Percentiles rank a stretch among this genome's conserved stretches.
Conservation (phyloP, 352 stramenopile genomes). For the Phytophthora tubulina region DNA sequence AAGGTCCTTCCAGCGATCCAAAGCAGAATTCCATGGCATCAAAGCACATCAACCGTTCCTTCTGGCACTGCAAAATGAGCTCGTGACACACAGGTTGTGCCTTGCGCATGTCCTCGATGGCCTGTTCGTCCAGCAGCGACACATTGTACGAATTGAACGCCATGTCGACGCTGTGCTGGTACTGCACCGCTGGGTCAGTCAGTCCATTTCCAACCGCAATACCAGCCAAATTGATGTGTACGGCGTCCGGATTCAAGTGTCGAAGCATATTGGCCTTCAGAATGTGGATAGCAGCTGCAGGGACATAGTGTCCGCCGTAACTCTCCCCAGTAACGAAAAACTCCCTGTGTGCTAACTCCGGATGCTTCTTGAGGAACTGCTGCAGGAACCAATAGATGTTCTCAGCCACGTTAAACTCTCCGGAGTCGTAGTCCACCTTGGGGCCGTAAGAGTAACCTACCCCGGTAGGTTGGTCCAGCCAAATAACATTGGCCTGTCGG, state of each 20-base stretch:
- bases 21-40: slow-evolving; percentile 72
- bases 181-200: slow-evolving; percentile 74
- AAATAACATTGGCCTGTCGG: slow-evolving; percentile 73
- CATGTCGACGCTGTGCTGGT: slow-evolving; percentile 77
- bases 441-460: slow-evolving; percentile 75
- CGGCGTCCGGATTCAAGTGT: slow-evolving; percentile 27
- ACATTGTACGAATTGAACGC: slow-evolving; percentile 79
- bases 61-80: slow-evolving; percentile 65
- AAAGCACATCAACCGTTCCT: slow-evolving; percentile 47
- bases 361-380: slow-evolving; percentile 66
- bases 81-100: slow-evolving; percentile 66
- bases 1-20: slow-evolving; percentile 59
- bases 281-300: slow-evolving; percentile 63
- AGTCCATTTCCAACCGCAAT: slow-evolving; percentile 83
- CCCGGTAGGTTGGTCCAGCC: slow-evolving; percentile 72
- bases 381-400: slow-evolving; percentile 84
- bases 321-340: slow-evolving; percentile 79
- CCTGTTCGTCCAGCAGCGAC: slow-evolving; percentile 53
- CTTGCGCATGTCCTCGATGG: slow-evolving; percentile 60
- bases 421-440: slow-evolving; percentile 48
- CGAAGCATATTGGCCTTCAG: slow-evolving; percentile 52
- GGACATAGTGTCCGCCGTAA: slow-evolving; percentile 77
- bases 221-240: slow-evolving; percentile 59
- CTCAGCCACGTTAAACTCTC: slow-evolving; percentile 65
- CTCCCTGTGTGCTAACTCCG: slow-evolving; percentile 51